A percentile compares a stretch with the other conserved stretches of the same genome.
phyloP scores from a whole-genome alignment of 495 filamentous ascomycete species.

The Astrothelium subdiscretum region DNA sequence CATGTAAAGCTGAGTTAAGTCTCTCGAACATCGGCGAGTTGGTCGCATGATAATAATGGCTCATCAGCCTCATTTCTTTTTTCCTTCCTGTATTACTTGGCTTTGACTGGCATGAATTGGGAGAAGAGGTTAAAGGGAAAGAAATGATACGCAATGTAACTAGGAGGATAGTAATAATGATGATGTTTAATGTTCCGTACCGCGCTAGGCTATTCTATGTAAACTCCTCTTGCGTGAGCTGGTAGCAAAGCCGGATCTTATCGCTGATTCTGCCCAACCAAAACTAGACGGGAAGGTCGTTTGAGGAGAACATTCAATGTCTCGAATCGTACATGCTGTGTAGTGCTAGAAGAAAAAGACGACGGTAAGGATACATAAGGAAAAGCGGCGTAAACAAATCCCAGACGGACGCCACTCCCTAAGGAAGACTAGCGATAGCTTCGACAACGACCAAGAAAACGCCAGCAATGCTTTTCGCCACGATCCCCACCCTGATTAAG shows the following conservation, averaged over 20 bases:
- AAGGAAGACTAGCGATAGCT: no score
- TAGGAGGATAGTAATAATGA: not conserved
- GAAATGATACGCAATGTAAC: not conserved
- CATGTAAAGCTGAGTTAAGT: not conserved
- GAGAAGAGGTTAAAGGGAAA: not conserved
- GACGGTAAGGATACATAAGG: no score
- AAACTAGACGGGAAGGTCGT: no score
- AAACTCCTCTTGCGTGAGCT: not conserved
- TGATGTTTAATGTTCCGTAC: not conserved
- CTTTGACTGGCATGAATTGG: not conserved
- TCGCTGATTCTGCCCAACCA: not conserved
- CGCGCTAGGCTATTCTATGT: not conserved
- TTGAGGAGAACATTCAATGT: no score
- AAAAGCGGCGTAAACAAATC: no score
- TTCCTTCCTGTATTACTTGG: not conserved
- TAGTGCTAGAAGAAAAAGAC: no score
- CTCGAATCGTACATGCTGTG: no score
- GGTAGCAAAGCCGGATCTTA: not conserved
- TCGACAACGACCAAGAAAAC: no score
- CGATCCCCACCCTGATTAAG: no score
- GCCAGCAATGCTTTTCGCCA: no score
- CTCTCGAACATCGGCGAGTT: not conserved
- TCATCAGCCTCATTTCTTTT: not conserved
- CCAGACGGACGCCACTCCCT: no score
- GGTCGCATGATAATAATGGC: not conserved